Conservation (phyloP, 495 filamentous ascomycete species). For the Lophiostoma macrostomum region DNA sequence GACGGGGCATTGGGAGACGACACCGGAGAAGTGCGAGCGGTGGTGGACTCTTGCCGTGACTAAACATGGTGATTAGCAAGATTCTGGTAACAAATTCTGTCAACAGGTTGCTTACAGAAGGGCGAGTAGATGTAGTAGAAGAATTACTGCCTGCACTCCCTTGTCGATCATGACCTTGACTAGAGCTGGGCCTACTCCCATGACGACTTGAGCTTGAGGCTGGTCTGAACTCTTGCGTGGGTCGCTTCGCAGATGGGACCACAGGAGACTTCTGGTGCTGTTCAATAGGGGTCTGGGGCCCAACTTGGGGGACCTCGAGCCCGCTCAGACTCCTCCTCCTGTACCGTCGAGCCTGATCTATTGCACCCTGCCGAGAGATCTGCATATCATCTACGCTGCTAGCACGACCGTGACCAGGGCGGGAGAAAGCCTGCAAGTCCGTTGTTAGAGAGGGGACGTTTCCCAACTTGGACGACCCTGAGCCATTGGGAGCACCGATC, state of each 20-base stretch:
- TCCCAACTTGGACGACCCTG: not conserved
- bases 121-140: conserved; percentile 47
- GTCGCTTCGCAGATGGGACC: conserved; percentile 16
- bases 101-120: conserved; percentile 42
- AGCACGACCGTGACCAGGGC: conserved; percentile 38
- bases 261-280: not conserved
- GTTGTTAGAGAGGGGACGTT: conserved; percentile 7
- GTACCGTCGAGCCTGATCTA: conserved; percentile 71
- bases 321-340: conserved; percentile 79
- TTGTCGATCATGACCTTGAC: conserved; percentile 58
- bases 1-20: conserved; percentile 44
- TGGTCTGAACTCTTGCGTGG: conserved; percentile 33
- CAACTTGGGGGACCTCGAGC: conserved; percentile 60
- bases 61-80: conserved; percentile 14
- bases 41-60: conserved; percentile 24
- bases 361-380: conserved; percentile 40
- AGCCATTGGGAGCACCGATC: conserved; percentile 34
- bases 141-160: conserved; percentile 55
- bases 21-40: not conserved
- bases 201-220: conserved; percentile 35
- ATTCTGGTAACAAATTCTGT: not conserved
- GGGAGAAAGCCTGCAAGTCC: conserved; percentile 1
- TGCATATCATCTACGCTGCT: conserved; percentile 57
- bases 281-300: conserved; percentile 7
- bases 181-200: conserved; percentile 37